Base-by-base conservation (phyloP, 495 filamentous ascomycete genomes). In the Penicillium pulvis region DNA sequence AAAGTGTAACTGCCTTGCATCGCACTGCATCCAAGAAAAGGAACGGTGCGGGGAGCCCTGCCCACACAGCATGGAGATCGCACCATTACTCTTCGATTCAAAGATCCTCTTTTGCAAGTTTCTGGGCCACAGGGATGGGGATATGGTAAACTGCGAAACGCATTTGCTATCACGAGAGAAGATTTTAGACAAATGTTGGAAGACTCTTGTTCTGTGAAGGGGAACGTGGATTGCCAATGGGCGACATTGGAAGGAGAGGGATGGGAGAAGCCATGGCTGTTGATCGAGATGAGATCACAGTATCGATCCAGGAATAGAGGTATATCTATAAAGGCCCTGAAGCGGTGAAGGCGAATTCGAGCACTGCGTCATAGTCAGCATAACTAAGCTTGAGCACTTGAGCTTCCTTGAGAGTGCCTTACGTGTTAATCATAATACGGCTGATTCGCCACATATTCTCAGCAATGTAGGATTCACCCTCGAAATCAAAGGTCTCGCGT, bases 1-100 rank as follows among this genome's bases (percentile, higher is more conserved):
- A 83, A 68, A 8, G 75, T 72, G 58, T 83, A 83, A 43, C 73
- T 76, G 39, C 72, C 71, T 55, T 83, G 81, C 79, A 83, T 82
- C 7, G 78, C 79, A 51, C 76, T 80, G 43, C 78, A 81, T n/a
- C 76, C 76, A 55, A 82, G 81, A 10, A 73, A 70, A 6, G 81
- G 79, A 62, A 82, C 78, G 7, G 74, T 79, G 26, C 74, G 72
- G 7, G 79, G 78, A 26, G 67, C 62, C 43, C 55, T 70, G 17
- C 56, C 52, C 2, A 53, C 31, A 45, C 41, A 55, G 52, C 12
- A 42, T 17, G 35, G 20, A 50, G 30, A 39, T 41, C n/a, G 23
- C 7, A 36, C 39, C 28, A 55, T 61, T 28, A 20, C 41, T 33
- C 41, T 45, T 41, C 53, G 17, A 31, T 53, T 53, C 36, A 53